These are phyloP conservation scores for Botryotinia globosa DNA, from an alignment of 2,329 filamentous ascomycete species.

Conservation along the genomic window DNA sequence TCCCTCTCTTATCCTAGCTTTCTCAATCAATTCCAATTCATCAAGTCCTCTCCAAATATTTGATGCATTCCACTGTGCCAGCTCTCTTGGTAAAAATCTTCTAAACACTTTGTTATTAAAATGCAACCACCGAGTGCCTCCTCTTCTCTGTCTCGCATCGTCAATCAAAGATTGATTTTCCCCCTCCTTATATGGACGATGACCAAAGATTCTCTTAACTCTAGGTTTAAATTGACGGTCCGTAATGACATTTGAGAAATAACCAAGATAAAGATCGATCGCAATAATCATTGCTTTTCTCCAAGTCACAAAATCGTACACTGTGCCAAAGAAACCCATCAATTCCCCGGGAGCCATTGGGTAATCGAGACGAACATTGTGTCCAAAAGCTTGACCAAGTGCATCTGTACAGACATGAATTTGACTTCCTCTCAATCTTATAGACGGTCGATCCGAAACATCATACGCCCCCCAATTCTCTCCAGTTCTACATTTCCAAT, in stretches of 20 bases:
- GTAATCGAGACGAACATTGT: not conserved
- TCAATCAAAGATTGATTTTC: not conserved
- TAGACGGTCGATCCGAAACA: too few relatives aligned
- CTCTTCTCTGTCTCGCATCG: not conserved
- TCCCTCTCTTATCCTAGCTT: not conserved
- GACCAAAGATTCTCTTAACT: not conserved
- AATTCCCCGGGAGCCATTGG: not conserved
- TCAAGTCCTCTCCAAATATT: not conserved
- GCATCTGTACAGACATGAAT: not conserved
- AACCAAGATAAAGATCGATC: not conserved
- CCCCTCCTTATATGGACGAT: not conserved
- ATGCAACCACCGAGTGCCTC: not conserved
- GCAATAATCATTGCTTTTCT: not conserved
- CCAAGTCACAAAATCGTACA: not conserved
- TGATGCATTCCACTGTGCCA: constrained; percentile 10
- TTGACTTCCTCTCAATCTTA: not conserved
- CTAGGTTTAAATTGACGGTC: not conserved
- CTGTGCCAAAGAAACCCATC: not conserved
- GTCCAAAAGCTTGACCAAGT: not conserved
- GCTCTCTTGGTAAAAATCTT: not conserved
- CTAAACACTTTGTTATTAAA: not conserved
- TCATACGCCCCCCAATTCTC: not conserved
- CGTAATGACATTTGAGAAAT: not conserved
- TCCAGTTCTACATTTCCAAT: constrained; percentile 9
- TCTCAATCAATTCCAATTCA: not conserved